Percentiles rank a stretch among this genome's conserved stretches.
These are phyloP conservation scores for Plasmodium berghei DNA, from an alignment of 169 alveolate genomes.

Conservation along the genomic window DNA sequence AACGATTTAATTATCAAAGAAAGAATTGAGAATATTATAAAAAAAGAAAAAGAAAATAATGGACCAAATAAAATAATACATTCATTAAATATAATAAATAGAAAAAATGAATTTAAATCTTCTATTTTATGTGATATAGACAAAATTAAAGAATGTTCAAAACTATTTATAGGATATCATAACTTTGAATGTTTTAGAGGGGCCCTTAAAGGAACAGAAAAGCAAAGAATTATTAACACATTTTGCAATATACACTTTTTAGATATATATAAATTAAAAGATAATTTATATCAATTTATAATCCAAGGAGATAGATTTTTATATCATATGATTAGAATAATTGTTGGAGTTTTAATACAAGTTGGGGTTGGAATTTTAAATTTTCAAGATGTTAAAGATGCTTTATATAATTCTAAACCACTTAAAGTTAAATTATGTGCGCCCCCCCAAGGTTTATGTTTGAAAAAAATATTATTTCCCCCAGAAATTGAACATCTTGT, in stretches of 20 bases:
- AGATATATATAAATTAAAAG: constrained; percentile 42
- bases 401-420: constrained; percentile 33
- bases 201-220: constrained; percentile 56
- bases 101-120: constrained; percentile 4
- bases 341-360: constrained; percentile 80
- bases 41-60: background rate
- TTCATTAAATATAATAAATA: constrained; percentile 26
- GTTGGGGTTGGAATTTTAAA: constrained; percentile 71
- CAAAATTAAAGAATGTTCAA: constrained; percentile 56
- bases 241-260: constrained; percentile 44
- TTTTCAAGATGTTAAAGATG: constrained; percentile 37
- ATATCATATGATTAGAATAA: constrained; percentile 84
- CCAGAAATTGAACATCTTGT: background rate
- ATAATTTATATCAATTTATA: constrained; percentile 63
- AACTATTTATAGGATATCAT: constrained; percentile 52
- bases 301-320: constrained; percentile 83
- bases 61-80: constrained; percentile 20
- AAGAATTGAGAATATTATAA: background rate
- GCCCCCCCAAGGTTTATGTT: constrained; percentile 65
- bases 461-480: constrained; percentile 26
- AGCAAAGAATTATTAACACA: constrained; percentile 26
- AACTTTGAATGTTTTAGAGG: constrained; percentile 64
- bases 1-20: background rate
- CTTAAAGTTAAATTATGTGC: constrained; percentile 72
- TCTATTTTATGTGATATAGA: constrained; percentile 44